Evolutionary conservation across 352 stramenopile species (phyloP).

Genomic region (Phytophthora uliginosa): DNA sequence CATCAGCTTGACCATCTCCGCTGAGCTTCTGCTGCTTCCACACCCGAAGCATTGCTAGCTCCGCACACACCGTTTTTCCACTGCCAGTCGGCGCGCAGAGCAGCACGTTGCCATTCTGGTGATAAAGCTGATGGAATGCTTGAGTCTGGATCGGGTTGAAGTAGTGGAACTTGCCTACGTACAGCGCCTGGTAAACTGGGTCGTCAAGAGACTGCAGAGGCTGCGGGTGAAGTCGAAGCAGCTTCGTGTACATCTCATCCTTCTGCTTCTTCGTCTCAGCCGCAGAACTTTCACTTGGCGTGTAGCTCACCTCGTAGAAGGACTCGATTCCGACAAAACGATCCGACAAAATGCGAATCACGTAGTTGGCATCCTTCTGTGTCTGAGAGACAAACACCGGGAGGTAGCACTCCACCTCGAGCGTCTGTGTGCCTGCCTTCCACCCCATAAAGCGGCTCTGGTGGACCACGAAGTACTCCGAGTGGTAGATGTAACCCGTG

Average conservation of each 20-base stretch:
- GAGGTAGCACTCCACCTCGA: slow-evolving; percentile 96
- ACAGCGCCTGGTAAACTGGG: slow-evolving; percentile 93
- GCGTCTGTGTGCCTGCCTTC: slow-evolving; percentile 69
- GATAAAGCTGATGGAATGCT: slow-evolving; percentile 98
- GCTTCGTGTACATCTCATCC: slow-evolving; percentile 81
- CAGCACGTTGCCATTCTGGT: slow-evolving; percentile 96
- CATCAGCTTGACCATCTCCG: slow-evolving; percentile 4
- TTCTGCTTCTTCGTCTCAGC: slow-evolving; percentile 62
- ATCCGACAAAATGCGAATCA: slow-evolving; percentile 96
- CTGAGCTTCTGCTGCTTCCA: slow-evolving; percentile 65
- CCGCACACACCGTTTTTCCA: slow-evolving; percentile 98
- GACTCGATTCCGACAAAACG: slow-evolving; percentile 97
- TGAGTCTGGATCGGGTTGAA: slow-evolving; percentile 98
- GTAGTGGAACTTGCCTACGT: slow-evolving; percentile 88
- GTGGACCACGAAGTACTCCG: slow-evolving; percentile 91
- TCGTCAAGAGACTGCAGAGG: slow-evolving; percentile 95
- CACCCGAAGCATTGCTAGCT: slow-evolving; percentile 98
- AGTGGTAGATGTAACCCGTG: slow-evolving; percentile 95
- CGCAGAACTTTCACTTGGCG: slow-evolving; percentile 41
- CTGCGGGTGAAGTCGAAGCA: slow-evolving; percentile 97
- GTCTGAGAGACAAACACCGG: slow-evolving; percentile 95
- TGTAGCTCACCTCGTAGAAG: slow-evolving; percentile 81
- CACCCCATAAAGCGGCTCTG: slow-evolving; percentile 79
- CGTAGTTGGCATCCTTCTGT: slow-evolving; percentile 92
- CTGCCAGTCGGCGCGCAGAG: slow-evolving; percentile 97